Conservation (phyloP, 768 basidiomycete genomes). For the Neoboletus subvelutipes region DNA sequence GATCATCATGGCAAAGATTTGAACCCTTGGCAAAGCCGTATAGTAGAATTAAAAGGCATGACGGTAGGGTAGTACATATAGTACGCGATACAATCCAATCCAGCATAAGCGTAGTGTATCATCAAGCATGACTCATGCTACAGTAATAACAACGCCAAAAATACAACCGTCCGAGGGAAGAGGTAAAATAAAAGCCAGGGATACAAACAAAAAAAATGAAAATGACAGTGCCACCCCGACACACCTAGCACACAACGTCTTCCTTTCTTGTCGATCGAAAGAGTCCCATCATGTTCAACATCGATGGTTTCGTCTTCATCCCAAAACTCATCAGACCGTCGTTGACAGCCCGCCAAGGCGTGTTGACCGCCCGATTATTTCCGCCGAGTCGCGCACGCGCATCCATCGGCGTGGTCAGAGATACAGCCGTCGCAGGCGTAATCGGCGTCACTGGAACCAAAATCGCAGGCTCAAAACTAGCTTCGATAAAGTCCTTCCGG, state of each 20-base stretch:
- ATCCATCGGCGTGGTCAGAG: background rate
- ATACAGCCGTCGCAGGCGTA: background rate
- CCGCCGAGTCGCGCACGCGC: background rate
- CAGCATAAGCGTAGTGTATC: background rate
- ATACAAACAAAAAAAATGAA: background rate
- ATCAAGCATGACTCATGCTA: background rate
- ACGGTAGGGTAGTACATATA: background rate
- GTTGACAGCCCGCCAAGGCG: slow-evolving; percentile 5
- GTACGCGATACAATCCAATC: background rate
- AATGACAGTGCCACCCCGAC: background rate
- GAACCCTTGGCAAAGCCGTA: background rate
- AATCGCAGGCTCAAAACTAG: slow-evolving; percentile 41
- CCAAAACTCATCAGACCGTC: slow-evolving; percentile 8
- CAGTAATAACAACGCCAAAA: background rate
- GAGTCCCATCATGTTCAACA: slow-evolving; percentile 31
- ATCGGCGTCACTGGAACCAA: slow-evolving; percentile 5
- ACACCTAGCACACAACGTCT: slow-evolving; percentile 3
- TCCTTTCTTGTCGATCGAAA: slow-evolving; percentile 31
- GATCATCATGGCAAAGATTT: too few relatives aligned
- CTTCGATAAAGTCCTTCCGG: slow-evolving; percentile 42
- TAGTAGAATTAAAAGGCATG: background rate
- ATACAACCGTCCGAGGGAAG: background rate
- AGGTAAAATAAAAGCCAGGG: background rate
- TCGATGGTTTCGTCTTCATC: slow-evolving; percentile 24
- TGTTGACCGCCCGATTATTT: slow-evolving; percentile 5